These are phyloP conservation scores for Podila minutissima DNA, from an alignment of 192 early-diverging fungal genomes.

Conservation along the genomic window DNA sequence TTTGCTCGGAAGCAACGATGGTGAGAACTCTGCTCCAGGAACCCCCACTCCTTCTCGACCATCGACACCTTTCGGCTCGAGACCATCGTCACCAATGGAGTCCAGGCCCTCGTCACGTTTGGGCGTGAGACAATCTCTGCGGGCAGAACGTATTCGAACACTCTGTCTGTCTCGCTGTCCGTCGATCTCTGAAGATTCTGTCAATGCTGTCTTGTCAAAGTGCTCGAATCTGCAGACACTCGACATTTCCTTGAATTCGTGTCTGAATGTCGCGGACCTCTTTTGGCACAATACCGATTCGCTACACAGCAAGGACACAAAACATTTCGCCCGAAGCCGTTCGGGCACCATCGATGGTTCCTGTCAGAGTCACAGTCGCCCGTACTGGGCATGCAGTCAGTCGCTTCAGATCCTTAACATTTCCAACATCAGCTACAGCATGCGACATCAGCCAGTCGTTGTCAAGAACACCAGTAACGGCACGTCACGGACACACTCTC, in stretches of 20 bases:
- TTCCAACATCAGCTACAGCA: neutral
- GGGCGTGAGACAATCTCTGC: neutral
- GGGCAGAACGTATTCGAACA: neutral
- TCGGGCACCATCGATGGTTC: neutral
- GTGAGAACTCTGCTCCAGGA: neutral
- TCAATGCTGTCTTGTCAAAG: neutral
- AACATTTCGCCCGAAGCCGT: neutral
- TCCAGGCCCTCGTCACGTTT: neutral
- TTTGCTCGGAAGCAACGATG: neutral
- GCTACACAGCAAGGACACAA: neutral
- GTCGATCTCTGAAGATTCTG: neutral
- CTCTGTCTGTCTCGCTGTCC: neutral
- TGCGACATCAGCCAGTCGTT: neutral
- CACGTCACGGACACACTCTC: neutral
- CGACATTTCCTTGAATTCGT: neutral
- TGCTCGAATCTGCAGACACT: neutral
- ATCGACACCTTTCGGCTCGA: neutral
- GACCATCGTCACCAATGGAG: neutral
- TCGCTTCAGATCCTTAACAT: neutral
- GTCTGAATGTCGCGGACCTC: neutral
- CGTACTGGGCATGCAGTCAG: neutral
- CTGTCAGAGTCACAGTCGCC: neutral
- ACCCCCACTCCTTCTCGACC: neutral
- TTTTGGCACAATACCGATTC: constrained; percentile 1
- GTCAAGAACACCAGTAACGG: neutral